phyloP scores from a whole-genome alignment of 2,329 filamentous ascomycete genomes.

The Rugonectria rugulosa region DNA sequence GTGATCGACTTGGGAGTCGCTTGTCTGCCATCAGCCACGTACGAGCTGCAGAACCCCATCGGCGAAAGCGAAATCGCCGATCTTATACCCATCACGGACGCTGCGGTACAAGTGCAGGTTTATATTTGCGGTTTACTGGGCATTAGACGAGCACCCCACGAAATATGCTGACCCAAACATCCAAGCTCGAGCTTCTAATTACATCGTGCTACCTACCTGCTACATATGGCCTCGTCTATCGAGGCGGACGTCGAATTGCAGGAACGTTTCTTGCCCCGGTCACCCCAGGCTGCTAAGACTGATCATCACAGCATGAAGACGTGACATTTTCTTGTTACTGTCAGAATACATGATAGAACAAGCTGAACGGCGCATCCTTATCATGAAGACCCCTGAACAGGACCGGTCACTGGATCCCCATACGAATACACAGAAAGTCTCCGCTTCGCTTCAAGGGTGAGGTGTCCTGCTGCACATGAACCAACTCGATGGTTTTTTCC shows the following conservation, averaged over 20 bases:
- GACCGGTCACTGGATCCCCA: too few relatives aligned
- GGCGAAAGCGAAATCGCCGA: conserved; percentile 32
- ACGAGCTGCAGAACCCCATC: conserved; percentile 34
- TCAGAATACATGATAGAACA: conserved; percentile 1
- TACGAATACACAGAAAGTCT: conserved; percentile 6
- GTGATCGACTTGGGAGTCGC: conserved; percentile 32
- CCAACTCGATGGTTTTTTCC: conserved; percentile 10
- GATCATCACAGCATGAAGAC: conserved; percentile 11
- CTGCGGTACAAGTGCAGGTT: conserved; percentile 9
- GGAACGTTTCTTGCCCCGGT: conserved; percentile 9
- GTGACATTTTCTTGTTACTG: conserved; percentile 14
- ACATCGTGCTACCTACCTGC: too few relatives aligned
- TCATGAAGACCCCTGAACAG: conserved; percentile 13
- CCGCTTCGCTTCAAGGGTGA: conserved; percentile 5
- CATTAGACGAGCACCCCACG: conserved; percentile 11
- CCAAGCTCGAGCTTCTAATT: conserved; percentile 15
- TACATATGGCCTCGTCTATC: not conserved
- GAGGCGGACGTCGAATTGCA: conserved; percentile 3
- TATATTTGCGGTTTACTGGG: conserved; percentile 18
- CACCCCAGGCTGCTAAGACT: conserved; percentile 16
- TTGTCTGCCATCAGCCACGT: conserved; percentile 23
- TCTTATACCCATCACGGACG: conserved; percentile 29
- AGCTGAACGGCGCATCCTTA: conserved; percentile 4
- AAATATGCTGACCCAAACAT: conserved; percentile 15
- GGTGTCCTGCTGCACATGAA: conserved; percentile 5